Percentiles rank a stretch among this genome's conserved stretches.
Evolutionary conservation across 441 rosid genomes (phyloP).

Genomic region (Erysimum cheiri): DNA sequence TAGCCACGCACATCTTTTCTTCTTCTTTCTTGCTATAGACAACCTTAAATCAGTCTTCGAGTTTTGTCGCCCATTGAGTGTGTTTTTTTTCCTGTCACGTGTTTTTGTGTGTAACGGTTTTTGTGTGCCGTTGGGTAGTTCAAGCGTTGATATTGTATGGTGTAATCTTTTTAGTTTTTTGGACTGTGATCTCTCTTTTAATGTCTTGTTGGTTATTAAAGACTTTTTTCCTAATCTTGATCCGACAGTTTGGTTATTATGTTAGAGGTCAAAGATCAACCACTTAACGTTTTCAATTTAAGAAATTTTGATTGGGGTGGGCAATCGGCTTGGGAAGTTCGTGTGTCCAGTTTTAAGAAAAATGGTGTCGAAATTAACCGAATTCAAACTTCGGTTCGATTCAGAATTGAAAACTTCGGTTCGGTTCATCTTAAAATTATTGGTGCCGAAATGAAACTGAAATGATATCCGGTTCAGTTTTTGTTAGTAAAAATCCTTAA

Average conservation of each 20-base stretch:
- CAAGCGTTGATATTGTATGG: conserved; percentile 13
- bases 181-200: conserved; percentile 9
- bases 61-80: conserved; percentile 28
- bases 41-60: conserved; percentile 14
- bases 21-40: conserved; percentile 3
- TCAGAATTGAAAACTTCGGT: too few relatives aligned
- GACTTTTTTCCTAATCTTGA: conserved; percentile 18
- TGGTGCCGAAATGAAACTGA: too few relatives aligned
- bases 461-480: too few relatives aligned
- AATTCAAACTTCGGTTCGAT: too few relatives aligned
- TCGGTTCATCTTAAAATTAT: too few relatives aligned
- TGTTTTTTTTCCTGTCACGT: conserved; percentile 5
- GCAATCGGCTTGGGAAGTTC: too few relatives aligned
- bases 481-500: too few relatives aligned
- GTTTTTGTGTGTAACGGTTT: conserved; percentile 25
- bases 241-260: conserved; percentile 10
- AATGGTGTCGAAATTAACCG: too few relatives aligned
- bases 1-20: conserved; percentile 22
- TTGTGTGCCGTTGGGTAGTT: conserved; percentile 20
- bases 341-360: too few relatives aligned
- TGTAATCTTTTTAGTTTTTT: conserved; percentile 18
- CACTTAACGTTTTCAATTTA: conserved; percentile 1
- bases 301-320: not conserved
- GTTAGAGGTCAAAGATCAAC: conserved; percentile 6
- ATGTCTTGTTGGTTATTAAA: conserved; percentile 14